Evolutionary conservation across 495 filamentous ascomycete species (phyloP).

Genomic region (Talaromyces proteolyticus): DNA sequence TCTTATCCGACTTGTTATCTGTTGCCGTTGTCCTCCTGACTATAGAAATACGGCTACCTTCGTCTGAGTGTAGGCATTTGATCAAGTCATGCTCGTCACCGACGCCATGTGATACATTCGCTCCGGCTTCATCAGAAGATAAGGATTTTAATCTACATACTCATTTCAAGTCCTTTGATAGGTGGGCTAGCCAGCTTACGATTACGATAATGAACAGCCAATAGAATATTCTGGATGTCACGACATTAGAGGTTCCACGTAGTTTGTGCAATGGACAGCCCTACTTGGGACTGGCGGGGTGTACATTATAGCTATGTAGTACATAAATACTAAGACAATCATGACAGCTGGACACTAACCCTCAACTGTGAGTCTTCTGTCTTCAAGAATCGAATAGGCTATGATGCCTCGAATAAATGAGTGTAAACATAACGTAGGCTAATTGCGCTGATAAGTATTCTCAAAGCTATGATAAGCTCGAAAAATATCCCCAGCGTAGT

Average conservation of each 20-base stretch:
- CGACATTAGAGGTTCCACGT: not conserved
- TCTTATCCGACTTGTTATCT: too few species aligned
- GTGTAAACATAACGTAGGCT: not conserved
- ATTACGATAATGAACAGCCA: too few species aligned
- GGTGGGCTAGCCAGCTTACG: too few species aligned
- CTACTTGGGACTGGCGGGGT: constrained; percentile 7
- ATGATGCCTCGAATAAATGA: not conserved
- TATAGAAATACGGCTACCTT: too few species aligned
- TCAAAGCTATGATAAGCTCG: too few species aligned
- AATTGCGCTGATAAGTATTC: too few species aligned
- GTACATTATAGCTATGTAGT: not conserved
- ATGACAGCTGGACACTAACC: not conserved
- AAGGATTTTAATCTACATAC: too few species aligned
- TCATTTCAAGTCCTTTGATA: too few species aligned
- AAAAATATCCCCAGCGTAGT: not conserved
- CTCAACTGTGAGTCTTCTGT: too few species aligned
- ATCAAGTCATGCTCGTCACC: not conserved
- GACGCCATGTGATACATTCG: not conserved
- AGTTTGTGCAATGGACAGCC: constrained; percentile 5
- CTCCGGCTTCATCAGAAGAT: too few species aligned
- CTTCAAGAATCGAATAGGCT: constrained; percentile 6
- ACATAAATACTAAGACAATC: not conserved
- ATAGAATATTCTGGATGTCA: not conserved
- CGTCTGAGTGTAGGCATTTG: not conserved
- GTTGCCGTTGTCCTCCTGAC: too few species aligned